Conservation (phyloP, 2,329 filamentous ascomycete species). For the Aspergillus sp. region DNA sequence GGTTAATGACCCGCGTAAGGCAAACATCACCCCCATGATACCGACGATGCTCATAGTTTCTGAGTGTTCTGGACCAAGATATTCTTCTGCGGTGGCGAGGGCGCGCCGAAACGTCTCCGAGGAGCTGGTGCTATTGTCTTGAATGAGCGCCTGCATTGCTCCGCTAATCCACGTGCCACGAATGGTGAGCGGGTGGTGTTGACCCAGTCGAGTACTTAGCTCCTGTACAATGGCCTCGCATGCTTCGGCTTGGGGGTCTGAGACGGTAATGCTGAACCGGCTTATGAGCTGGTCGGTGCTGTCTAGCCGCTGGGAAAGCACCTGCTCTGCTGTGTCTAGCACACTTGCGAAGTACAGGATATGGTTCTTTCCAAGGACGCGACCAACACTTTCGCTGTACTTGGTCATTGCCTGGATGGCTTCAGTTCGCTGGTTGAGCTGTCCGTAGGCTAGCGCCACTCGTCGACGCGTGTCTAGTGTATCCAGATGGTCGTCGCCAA, state of each 20-base stretch:
- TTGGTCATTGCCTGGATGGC: constrained; percentile 24
- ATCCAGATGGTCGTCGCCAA: constrained; percentile 32
- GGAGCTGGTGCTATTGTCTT: constrained; percentile 19
- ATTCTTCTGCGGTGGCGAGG: constrained; percentile 28
- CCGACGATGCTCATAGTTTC: constrained; percentile 28
- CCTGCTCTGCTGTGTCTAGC: constrained; percentile 25
- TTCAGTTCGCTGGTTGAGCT: constrained; percentile 22
- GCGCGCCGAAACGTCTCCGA: constrained; percentile 32
- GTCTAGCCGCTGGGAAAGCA: constrained; percentile 21
- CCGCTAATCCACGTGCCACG: constrained; percentile 26
- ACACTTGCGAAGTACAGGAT: constrained; percentile 22
- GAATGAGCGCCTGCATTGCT: constrained; percentile 17
- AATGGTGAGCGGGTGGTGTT: constrained; percentile 24
- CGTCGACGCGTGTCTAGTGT: constrained; percentile 31
- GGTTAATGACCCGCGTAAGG: constrained; percentile 13
- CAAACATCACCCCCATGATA: constrained; percentile 30
- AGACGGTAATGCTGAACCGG: constrained; percentile 12
- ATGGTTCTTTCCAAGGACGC: constrained; percentile 28
- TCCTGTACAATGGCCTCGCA: constrained; percentile 21
- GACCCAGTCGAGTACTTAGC: constrained; percentile 20
- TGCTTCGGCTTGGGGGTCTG: constrained; percentile 19
- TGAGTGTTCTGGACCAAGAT: constrained; percentile 25
- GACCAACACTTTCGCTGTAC: constrained; percentile 20
- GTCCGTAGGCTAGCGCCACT: constrained; percentile 23
- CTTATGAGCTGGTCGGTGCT: not conserved